Evolutionary conservation across 2,329 filamentous ascomycete species (phyloP), one percentile per base, ranked within the genome.

Genomic region (Xylariaceae sp.): DNA sequence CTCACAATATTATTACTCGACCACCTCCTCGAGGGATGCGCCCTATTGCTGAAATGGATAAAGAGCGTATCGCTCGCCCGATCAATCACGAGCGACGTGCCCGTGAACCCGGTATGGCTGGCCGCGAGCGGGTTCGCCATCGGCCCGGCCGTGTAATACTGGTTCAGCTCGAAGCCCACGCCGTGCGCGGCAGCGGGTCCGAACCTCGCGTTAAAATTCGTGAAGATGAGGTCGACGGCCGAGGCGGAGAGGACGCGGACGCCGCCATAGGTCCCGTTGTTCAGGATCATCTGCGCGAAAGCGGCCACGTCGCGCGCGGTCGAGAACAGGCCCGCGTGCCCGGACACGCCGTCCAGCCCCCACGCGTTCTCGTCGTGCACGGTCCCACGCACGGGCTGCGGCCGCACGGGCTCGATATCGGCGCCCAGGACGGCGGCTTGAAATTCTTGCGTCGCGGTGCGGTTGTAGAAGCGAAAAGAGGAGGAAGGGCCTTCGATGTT

Each of bases 1-100:
- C 42, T 38, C 17, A 44, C 38, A 28, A 41, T 38, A 13, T 44
- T 44, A 23, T 44, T 44, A 23, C 42, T 44, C 3, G 42, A 41
- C 42, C 42, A 41, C 13, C 35, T 33, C 31, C 38, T 38, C 16
- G 38, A 44, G 3, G 38, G 42, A 15, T 41, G 42, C 6, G 40
- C 34, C 26, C 42, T 38, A 9, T 37, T 44, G 1, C 37, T 12
- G 19, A 44, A 38, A 15, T 44, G 42, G 12, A 44, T 14, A 12
- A 44, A 44, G 8, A 38, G 21, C 5, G 38, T 44, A 33, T 44
- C 34, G 23, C 31, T 44, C 3, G 42, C 34, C 4, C 42, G 31
- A 18, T 41, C 38, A 26, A 41, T 33, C 11, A 41, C 38, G 3
- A 44, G 5, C 16, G 42, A 38, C 9, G 42, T 44, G 11, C 42